A percentile compares a stretch with the other conserved stretches of the same genome.
These are phyloP conservation scores for Fusarium setosum DNA, from an alignment of 2,329 filamentous ascomycete species.

Conservation along the genomic window DNA sequence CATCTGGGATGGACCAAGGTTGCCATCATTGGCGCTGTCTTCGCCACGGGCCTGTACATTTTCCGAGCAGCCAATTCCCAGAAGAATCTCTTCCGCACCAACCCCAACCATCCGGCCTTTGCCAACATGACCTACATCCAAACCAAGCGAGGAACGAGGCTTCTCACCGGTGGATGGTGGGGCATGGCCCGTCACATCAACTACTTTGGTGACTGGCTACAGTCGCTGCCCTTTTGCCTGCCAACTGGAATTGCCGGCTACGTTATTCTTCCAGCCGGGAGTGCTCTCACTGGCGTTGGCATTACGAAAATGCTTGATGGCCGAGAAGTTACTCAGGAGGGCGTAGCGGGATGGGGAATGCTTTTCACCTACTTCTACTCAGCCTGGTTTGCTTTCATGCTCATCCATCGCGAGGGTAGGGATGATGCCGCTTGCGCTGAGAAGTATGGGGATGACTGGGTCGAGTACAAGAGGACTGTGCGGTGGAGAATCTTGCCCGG, in stretches of 20 bases:
- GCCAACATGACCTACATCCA: conserved; percentile 84
- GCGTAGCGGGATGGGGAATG: conserved; percentile 83
- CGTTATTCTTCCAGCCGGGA: conserved; percentile 68
- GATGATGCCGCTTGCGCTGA: conserved; percentile 87
- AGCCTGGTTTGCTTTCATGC: conserved; percentile 84
- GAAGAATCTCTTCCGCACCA: conserved; percentile 91
- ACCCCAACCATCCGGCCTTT: conserved; percentile 82
- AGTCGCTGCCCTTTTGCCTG: conserved; percentile 86
- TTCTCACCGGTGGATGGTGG: conserved; percentile 92
- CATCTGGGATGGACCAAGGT: conserved; percentile 75
- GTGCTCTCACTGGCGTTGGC: conserved; percentile 51
- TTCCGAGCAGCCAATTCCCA: conserved; percentile 91
- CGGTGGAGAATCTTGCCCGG: conserved; percentile 83
- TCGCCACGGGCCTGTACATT: conserved; percentile 79
- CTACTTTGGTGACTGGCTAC: conserved; percentile 92
- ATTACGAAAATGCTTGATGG: conserved; percentile 67
- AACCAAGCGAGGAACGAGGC: conserved; percentile 81
- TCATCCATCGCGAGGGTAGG: conserved; percentile 84
- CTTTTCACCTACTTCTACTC: conserved; percentile 93
- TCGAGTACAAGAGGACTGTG: conserved; percentile 83
- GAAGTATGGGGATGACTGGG: conserved; percentile 93
- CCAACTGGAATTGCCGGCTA: conserved; percentile 88
- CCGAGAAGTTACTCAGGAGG: conserved; percentile 74
- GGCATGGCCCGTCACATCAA: conserved; percentile 90
- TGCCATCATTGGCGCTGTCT: conserved; percentile 70